Base-by-base conservation (phyloP, 2,329 filamentous ascomycete genomes). In the Paraphoma sp. region DNA sequence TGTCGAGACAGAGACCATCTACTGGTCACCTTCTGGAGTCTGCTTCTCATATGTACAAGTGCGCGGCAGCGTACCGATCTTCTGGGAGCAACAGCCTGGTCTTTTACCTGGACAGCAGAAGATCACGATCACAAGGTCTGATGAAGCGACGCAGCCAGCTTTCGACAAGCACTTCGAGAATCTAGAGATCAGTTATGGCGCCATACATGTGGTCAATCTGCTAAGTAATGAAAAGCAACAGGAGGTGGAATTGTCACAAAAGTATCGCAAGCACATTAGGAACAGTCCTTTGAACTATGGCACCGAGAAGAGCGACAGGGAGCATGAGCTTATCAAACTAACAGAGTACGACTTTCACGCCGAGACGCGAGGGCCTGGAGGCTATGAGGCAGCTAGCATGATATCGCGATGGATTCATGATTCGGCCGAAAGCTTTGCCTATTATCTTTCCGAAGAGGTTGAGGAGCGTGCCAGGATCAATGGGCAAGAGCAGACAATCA, bases 261-360 rank as follows among this genome's bases (percentile, higher is more conserved):
- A 91, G 57, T 99, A 95, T 76, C 87, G 89, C 51, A 84, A 89
- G 58, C 94, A 95, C 61, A 87, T 97, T 56, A 81, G 80, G 17
- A 85, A 89, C 69, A 95, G 88, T 62, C 86, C 90, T 0, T 78
- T 96, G n/a, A 89, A 89, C 63, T 78, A 80, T 23, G 84, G 80
- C 6, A 85, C 84, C 17, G 82, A 85, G 36, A 81, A 82, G 29
- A 82, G 68, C 9, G 70, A 83, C 2, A 78, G 57, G 43, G 91
- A 92, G 57, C 91, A 94, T 69, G 86, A 90, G 46, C 83, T 97
- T 38, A 78, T 98, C 30, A 86, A 86, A 60, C 85, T 89, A 56
- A 96, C 94, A 1, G 92, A 97, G 70, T 99, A 95, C 72, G 95
- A 99, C 76, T 98, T 99, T 57, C 93, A 98, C 72, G 94, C 93